Evolutionary conservation across 2,329 filamentous ascomycete species (phyloP), one percentile per base, ranked within the genome.

Genomic region (Apiospora malaysiana): DNA sequence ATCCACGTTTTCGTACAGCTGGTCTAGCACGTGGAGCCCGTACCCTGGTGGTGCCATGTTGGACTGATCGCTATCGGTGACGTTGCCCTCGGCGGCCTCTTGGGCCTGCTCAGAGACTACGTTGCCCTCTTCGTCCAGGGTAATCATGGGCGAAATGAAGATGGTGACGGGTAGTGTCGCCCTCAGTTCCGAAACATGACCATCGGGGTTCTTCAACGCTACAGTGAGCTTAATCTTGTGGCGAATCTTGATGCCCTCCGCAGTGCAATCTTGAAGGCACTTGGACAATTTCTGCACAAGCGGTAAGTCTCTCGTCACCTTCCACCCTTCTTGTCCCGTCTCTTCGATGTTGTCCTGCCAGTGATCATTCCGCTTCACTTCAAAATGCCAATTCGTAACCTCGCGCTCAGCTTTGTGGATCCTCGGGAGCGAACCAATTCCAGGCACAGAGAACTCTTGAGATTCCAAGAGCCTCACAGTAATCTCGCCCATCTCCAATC

Each of bases 181-280:
- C 69, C 95, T 92, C 69, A 98, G 89, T 90, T 93, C 95, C 70
- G 95, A 98, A 70, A 95, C 88, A 79, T 98, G 96, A 0, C 95
- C 95, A 79, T 99, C 96, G 0, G 96, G 95, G 77, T 99, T 98
- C 81, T 94, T 92, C 49, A 99, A 88, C 66, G 95, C 94, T 72
- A 98, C 92, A 68, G 94, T 94, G 78, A 98, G 88, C 83, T 95
- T 95, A 75, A 98, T 88, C 83, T 97, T 97, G 82, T 99, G 96
- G 70, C 94, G 89, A 69, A 98, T 89, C 81, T 96, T 97, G 83
- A 99, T 97, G 68, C 94, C 93, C 76, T 94, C 91, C 27, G 92
- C 91, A 77, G 97, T 94, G 65, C 96, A 91, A 77, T 97, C 95
- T 81, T 99, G 96, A 68, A 97, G 85, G 82, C 95, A 98, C 75